Base-by-base conservation (phyloP, 164 flowering plant genomes). In the Berberis thunbergii region DNA sequence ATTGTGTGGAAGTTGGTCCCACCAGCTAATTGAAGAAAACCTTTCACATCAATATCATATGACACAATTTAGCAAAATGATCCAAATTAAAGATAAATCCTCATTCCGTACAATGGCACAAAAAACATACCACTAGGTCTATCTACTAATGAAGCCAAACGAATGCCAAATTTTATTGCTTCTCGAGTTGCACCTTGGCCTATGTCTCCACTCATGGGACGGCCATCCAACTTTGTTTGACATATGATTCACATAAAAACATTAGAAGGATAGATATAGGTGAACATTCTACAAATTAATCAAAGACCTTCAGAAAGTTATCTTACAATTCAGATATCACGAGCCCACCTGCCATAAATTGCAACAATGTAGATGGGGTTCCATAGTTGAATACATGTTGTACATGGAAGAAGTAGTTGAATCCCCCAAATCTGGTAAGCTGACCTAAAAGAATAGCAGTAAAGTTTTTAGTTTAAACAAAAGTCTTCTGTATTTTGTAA, bases 181-280 rank as follows among this genome's bases (percentile, higher is more conserved):
- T 83, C 86, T 69, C 83, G 79, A 9, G 97, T 87, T 64, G 97
- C 87, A 56, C 97, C 97, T 65, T 84, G 79, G 10, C 97, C 95
- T 72, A 91, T 88, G 71, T 91, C 97, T 69, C 97, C 95, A 66
- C 95, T 91, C 97, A 91, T 91, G 13, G 97, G 95, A n/a, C 91
- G 93, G 10, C 95, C 97, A 80, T 91, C 97, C 80, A 91, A 76
- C 97, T 89, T 60, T 54, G 54, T 11, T 63, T 60, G 52, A 69
- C 39, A 69, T 6, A 7, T 61, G n/a, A 56, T 54, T 52, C 52
- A 67, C 10, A 39, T 49, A 10, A 60, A 1, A 70, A 38, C 11
- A 46, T 50, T 57, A 45, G 54, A 66, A 49, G 53, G 57, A 40
- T 4, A 4, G 4, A 8, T 2, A 7, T 8, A 41, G 3, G 7